Conservation (phyloP, 192 early-diverging fungal genomes). For the Backusella sp. region DNA sequence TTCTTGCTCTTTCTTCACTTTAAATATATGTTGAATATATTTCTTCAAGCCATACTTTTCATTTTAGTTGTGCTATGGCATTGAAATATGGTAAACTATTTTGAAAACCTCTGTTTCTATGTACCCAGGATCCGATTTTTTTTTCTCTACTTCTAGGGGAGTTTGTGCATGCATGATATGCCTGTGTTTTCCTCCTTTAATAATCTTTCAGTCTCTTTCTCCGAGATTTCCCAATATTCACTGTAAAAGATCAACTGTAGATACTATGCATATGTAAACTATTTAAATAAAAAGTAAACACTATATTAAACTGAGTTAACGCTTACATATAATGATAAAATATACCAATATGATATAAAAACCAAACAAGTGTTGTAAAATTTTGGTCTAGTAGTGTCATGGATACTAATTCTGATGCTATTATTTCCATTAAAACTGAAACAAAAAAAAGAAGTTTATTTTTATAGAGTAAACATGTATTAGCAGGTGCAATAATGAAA, state of each 20-base stretch:
- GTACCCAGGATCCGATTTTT: not conserved
- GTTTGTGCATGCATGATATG: not conserved
- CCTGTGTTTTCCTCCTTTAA: not conserved
- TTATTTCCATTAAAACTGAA: not conserved
- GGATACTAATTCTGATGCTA: not conserved
- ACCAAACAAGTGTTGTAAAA: too few species aligned
- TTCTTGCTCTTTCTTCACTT: not conserved
- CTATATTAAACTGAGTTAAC: not conserved
- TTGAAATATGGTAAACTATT: not conserved
- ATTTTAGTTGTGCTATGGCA: too few species aligned
- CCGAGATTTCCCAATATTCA: not conserved
- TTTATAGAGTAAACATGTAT: not conserved
- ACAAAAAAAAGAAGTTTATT: not conserved
- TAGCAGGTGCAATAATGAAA: too few species aligned
- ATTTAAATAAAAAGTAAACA: not conserved
- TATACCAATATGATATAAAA: too few species aligned
- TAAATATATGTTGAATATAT: not conserved
- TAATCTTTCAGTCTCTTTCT: not conserved
- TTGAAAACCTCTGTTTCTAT: not conserved
- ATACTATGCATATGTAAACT: not conserved
- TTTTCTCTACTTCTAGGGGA: not conserved
- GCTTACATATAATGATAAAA: not conserved
- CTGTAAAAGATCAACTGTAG: not conserved
- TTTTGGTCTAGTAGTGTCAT: not conserved
- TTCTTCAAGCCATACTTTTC: too few species aligned